Percentiles rank a stretch among this genome's conserved stretches.
These are phyloP conservation scores for Eucalyptus curtisii DNA, from an alignment of 345 rosid species.

Conservation along the genomic window DNA sequence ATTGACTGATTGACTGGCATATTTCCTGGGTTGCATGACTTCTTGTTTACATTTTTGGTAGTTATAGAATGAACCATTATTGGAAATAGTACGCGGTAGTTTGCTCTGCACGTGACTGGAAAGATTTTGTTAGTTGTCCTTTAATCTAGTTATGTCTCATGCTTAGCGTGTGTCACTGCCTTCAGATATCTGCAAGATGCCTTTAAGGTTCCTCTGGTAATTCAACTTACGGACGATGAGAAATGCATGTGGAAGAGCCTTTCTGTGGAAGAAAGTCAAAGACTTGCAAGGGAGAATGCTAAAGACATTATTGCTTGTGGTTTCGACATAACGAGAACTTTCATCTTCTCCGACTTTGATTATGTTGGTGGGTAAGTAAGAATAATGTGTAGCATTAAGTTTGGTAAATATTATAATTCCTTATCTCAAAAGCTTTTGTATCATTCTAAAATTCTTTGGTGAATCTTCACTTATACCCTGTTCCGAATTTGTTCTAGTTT, in stretches of 20 bases:
- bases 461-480: background rate
- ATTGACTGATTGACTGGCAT: background rate
- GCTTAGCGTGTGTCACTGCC: background rate
- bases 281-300: slow-evolving; percentile 90
- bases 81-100: background rate
- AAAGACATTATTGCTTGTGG: slow-evolving; percentile 97
- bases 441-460: background rate
- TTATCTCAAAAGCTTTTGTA: background rate
- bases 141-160: background rate
- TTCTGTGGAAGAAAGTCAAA: slow-evolving; percentile 71
- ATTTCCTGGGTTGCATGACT: background rate
- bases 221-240: slow-evolving; percentile 94
- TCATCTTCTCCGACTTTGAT: slow-evolving; percentile 86
- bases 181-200: slow-evolving; percentile 77
- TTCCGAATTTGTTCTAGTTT: background rate
- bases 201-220: slow-evolving; percentile 83
- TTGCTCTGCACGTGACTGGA: background rate
- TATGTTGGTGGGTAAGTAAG: slow-evolving; percentile 79
- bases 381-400: background rate
- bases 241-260: slow-evolving; percentile 88
- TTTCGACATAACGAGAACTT: slow-evolving; percentile 69
- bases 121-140: background rate
- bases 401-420: background rate
- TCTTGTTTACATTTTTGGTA: background rate
- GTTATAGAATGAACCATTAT: background rate